phyloP scores from a whole-genome alignment of 306 rosid species.

The Citrullus colocynthis region DNA sequence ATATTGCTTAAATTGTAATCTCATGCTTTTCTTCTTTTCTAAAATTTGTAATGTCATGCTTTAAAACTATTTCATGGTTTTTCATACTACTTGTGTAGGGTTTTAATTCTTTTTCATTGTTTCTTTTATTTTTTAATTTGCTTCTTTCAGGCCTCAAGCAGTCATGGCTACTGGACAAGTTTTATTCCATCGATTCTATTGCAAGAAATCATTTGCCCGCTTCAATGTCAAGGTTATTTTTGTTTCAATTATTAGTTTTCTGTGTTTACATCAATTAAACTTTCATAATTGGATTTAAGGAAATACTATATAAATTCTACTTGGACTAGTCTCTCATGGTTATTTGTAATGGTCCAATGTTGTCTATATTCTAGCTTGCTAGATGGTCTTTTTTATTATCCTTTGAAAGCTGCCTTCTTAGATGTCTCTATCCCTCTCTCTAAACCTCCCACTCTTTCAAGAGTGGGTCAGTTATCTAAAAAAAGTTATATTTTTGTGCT shows the following conservation, averaged over 20 bases:
- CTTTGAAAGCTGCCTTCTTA: background rate
- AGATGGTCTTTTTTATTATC: background rate
- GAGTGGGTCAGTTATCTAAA: background rate
- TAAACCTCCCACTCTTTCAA: background rate
- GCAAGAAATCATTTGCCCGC: slow-evolving; percentile 92
- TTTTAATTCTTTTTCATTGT: slow-evolving; percentile 14
- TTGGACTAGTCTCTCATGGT: background rate
- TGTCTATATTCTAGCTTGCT: background rate
- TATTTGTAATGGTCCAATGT: background rate
- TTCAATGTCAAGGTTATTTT: slow-evolving; percentile 71
- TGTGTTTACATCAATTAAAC: background rate
- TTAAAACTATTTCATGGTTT: background rate
- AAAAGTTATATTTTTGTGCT: background rate
- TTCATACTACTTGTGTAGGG: background rate
- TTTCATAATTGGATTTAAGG: background rate
- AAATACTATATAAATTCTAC: background rate
- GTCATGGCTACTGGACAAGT: slow-evolving; percentile 99
- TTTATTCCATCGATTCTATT: slow-evolving; percentile 82
- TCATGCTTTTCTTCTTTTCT: background rate
- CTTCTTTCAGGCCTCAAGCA: slow-evolving; percentile 66
- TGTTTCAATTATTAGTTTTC: background rate
- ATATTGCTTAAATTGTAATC: slow-evolving; percentile 75
- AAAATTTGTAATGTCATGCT: slow-evolving; percentile 34
- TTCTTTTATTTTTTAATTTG: background rate
- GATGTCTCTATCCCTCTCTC: background rate